A percentile compares a stretch with the other conserved stretches of the same genome.
These are phyloP conservation scores for Eucalyptus albens DNA, from an alignment of 345 rosid species.

Conservation along the genomic window DNA sequence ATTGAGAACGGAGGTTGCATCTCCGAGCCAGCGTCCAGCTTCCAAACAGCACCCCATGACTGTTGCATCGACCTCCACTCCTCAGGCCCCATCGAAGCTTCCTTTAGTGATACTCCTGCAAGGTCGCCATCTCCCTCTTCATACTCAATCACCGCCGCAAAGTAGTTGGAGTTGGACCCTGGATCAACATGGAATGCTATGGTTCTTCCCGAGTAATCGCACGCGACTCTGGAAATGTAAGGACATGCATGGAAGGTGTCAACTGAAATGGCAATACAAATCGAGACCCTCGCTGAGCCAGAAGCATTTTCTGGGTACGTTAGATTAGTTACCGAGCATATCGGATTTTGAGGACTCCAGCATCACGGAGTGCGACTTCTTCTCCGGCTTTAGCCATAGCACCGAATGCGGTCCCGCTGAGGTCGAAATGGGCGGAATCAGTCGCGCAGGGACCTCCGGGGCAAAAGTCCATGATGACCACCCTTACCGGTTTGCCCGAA, in stretches of 20 bases:
- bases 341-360: slow-evolving; percentile 20
- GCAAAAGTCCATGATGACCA: slow-evolving; percentile 37
- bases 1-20: slow-evolving; percentile 30
- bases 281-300: not conserved
- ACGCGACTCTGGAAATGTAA: slow-evolving; percentile 10
- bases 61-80: slow-evolving; percentile 34
- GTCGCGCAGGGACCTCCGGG: slow-evolving; percentile 22
- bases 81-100: not conserved
- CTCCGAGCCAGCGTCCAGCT: slow-evolving; percentile 22
- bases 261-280: not conserved
- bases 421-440: slow-evolving; percentile 36
- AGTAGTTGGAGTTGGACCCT: slow-evolving; percentile 27
- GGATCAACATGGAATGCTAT: slow-evolving; percentile 24
- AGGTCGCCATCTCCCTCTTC: slow-evolving; percentile 46
- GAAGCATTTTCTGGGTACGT: too few species aligned
- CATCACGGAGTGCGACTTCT: slow-evolving; percentile 15
- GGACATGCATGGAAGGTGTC: not conserved
- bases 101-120: slow-evolving; percentile 6
- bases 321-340: slow-evolving; percentile 10
- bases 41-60: slow-evolving; percentile 54
- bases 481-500: slow-evolving; percentile 24
- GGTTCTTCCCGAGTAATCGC: slow-evolving; percentile 19
- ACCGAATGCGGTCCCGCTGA: slow-evolving; percentile 36
- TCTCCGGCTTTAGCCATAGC: slow-evolving; percentile 33
- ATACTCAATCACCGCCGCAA: slow-evolving; percentile 26